phyloP scores from a whole-genome alignment of 1,284 basidiomycete genomes.

The Boletus sp. region DNA sequence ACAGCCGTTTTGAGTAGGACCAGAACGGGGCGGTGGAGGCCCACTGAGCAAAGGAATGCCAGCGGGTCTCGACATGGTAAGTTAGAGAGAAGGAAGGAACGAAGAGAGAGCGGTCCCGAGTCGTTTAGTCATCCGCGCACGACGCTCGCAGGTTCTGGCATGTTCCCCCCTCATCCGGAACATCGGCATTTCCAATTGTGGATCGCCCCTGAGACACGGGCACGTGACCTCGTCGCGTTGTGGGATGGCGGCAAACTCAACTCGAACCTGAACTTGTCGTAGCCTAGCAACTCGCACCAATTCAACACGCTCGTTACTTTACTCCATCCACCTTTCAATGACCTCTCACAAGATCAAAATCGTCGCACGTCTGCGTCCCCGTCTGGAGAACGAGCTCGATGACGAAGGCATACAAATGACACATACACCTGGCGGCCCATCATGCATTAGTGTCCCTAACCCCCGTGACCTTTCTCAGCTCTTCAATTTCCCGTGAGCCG shows the following conservation, averaged over 20 bases:
- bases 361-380: conserved; percentile 62
- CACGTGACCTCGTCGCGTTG: conserved; percentile 25
- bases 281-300: no score
- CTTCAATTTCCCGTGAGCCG: conserved; percentile 69
- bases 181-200: conserved; percentile 14
- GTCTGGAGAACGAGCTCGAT: conserved; percentile 53
- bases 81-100: background rate
- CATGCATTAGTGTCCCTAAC: conserved; percentile 58
- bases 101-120: background rate
- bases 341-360: conserved; percentile 44
- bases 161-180: conserved; percentile 9
- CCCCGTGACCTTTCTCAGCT: conserved; percentile 59
- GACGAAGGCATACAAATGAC: conserved; percentile 58
- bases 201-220: conserved; percentile 1
- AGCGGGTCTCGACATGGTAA: conserved; percentile 20
- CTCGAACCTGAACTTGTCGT: background rate
- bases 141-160: conserved; percentile 11
- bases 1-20: conserved; percentile 46
- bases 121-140: conserved; percentile 8
- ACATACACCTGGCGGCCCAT: conserved; percentile 37
- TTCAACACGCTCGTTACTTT: background rate
- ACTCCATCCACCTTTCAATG: conserved; percentile 15
- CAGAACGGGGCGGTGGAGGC: conserved; percentile 41
- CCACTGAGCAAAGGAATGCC: conserved; percentile 73
- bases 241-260: conserved; percentile 23